Percentiles rank a stretch among this genome's conserved stretches.
These are phyloP conservation scores for Scleromitrula shiraiana DNA, from an alignment of 2,329 filamentous ascomycete genomes.

Conservation along the genomic window DNA sequence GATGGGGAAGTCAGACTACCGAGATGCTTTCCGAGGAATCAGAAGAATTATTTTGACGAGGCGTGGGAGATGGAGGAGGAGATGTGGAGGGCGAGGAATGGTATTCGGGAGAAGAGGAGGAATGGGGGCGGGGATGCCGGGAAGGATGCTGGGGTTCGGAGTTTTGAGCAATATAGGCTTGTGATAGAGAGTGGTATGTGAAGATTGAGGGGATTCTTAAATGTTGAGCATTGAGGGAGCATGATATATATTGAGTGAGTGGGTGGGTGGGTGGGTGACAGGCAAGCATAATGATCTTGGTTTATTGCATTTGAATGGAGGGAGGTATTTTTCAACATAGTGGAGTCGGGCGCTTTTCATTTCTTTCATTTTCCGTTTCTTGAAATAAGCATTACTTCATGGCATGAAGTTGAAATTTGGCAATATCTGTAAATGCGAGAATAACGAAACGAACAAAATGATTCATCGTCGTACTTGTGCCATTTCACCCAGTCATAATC, in stretches of 20 bases:
- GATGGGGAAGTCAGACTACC: constrained; percentile 34
- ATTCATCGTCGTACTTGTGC: too few relatives aligned
- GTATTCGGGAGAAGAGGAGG: constrained; percentile 1
- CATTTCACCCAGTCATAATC: too few relatives aligned
- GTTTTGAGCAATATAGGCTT: constrained; percentile 24
- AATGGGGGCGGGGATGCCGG: neutral
- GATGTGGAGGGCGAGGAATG: constrained; percentile 16
- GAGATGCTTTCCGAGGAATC: constrained; percentile 60
- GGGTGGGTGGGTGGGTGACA: neutral
- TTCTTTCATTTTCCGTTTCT: too few relatives aligned
- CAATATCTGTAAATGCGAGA: too few relatives aligned
- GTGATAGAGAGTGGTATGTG: constrained; percentile 25
- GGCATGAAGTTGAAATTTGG: too few relatives aligned
- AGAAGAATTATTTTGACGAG: constrained; percentile 60
- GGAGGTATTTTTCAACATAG: too few relatives aligned
- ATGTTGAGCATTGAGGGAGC: constrained; percentile 47
- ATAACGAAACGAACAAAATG: too few relatives aligned
- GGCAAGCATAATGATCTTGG: neutral
- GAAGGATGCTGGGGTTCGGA: constrained; percentile 4
- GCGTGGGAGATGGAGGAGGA: constrained; percentile 57
- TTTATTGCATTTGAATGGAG: neutral
- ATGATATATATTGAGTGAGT: constrained; percentile 31
- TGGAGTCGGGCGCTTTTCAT: too few relatives aligned
- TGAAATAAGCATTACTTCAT: too few relatives aligned
- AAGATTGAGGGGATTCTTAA: neutral